These are phyloP conservation scores for Coccomyxa subellipsoidea DNA, from an alignment of 163 green algal genomes.

Conservation along the genomic window DNA sequence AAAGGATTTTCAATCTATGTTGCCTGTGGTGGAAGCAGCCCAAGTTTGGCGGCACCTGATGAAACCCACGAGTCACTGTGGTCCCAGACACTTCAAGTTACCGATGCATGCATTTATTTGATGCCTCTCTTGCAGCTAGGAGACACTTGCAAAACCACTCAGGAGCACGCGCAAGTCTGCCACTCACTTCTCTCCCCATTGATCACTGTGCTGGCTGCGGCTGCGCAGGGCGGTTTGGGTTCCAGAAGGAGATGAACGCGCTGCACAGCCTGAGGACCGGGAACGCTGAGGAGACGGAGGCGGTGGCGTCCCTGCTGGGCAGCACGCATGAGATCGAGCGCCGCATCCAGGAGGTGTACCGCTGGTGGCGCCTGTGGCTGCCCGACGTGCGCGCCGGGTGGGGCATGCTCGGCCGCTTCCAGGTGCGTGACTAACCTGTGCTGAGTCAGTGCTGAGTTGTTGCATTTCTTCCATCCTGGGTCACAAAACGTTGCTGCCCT, in stretches of 20 bases:
- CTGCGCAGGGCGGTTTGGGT: slow-evolving; percentile 36
- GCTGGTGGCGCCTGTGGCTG: neutral
- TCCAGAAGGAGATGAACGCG: slow-evolving; percentile 47
- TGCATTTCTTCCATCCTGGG: too few species aligned
- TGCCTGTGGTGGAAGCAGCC: too few species aligned
- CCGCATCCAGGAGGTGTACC: neutral
- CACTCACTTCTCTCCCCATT: neutral
- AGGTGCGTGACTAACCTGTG: slow-evolving; percentile 9
- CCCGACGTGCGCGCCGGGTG: neutral
- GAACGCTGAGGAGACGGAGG: neutral
- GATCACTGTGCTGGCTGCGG: neutral
- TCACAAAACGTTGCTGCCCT: too few species aligned
- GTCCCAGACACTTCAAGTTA: too few species aligned
- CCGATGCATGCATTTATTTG: too few species aligned
- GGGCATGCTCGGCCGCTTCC: neutral
- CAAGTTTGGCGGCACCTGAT: too few species aligned
- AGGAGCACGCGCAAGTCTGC: too few species aligned
- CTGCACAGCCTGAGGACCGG: slow-evolving; percentile 11
- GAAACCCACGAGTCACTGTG: too few species aligned
- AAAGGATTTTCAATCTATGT: too few species aligned
- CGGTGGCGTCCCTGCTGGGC: slow-evolving; percentile 10
- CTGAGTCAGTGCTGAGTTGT: too few species aligned
- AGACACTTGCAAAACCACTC: too few species aligned
- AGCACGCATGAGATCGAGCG: slow-evolving; percentile 20
- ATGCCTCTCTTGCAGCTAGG: too few species aligned